Conservation (phyloP, 2,329 filamentous ascomycete genomes). For the Fusarium subglutinans region DNA sequence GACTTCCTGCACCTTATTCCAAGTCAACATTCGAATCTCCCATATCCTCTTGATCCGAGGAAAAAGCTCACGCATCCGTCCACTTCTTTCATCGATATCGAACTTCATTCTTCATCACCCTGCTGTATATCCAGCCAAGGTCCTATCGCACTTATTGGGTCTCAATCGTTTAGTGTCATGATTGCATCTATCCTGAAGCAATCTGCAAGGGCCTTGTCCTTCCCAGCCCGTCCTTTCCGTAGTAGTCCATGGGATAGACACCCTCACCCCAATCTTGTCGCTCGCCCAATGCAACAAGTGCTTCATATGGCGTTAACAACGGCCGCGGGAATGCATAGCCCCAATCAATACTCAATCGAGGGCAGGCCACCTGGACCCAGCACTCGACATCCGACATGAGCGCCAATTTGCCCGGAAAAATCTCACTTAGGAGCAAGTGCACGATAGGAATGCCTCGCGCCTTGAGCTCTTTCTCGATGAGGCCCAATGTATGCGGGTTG, state of each 20-base stretch:
- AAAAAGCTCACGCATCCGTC: neutral
- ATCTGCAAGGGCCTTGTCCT: slow-evolving; percentile 68
- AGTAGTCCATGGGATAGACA: slow-evolving; percentile 98
- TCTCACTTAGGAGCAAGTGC: slow-evolving; percentile 89
- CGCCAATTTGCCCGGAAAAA: slow-evolving; percentile 93
- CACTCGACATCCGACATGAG: slow-evolving; percentile 95
- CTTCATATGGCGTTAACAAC: slow-evolving; percentile 93
- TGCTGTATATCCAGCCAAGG: neutral
- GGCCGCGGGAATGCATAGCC: slow-evolving; percentile 94
- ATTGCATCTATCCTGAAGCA: slow-evolving; percentile 30
- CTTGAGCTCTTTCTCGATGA: slow-evolving; percentile 82
- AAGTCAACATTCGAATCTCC: neutral
- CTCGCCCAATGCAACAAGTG: slow-evolving; percentile 85
- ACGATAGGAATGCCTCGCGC: slow-evolving; percentile 81
- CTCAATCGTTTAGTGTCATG: neutral
- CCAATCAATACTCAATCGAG: slow-evolving; percentile 98
- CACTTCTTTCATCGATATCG: neutral
- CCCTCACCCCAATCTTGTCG: slow-evolving; percentile 78
- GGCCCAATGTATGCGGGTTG: slow-evolving; percentile 88
- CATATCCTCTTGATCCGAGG: neutral
- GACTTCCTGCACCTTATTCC: neutral
- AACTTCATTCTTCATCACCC: neutral
- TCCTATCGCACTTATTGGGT: neutral
- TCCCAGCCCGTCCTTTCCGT: slow-evolving; percentile 89
- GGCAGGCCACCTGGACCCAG: slow-evolving; percentile 98